Evolutionary conservation across 306 rosid species (phyloP).

Genomic region (Cyclanthera cordifolia): DNA sequence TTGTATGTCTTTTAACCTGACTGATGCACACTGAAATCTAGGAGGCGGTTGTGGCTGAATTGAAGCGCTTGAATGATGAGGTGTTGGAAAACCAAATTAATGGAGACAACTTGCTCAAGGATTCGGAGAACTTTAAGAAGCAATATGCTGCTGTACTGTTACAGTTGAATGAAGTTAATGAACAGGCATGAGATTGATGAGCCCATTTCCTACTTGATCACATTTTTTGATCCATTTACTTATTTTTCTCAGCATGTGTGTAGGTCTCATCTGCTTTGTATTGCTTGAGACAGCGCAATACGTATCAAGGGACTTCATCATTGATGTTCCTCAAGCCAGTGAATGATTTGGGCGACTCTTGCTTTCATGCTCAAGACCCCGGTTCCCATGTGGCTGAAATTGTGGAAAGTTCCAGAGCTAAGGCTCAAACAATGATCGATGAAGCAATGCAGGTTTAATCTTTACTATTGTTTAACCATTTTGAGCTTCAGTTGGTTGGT

Average conservation of each 20-base stretch:
- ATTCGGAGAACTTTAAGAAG: slow-evolving; percentile 68
- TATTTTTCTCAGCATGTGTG: slow-evolving; percentile 17
- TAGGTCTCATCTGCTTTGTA: slow-evolving; percentile 79
- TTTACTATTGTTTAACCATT: slow-evolving; percentile 8
- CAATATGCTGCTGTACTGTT: slow-evolving; percentile 70
- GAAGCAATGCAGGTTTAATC: slow-evolving; percentile 63
- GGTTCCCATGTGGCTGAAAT: slow-evolving; percentile 64
- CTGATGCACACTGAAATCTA: slow-evolving; percentile 12
- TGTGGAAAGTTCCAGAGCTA: slow-evolving; percentile 69
- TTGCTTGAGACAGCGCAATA: slow-evolving; percentile 77
- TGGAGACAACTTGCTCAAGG: slow-evolving; percentile 51
- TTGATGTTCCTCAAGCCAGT: slow-evolving; percentile 34
- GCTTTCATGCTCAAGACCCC: slow-evolving; percentile 44
- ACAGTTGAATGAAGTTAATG: slow-evolving; percentile 70
- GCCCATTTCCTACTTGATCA: slow-evolving; percentile 15
- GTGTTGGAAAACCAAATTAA: slow-evolving; percentile 50
- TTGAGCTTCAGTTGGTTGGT: not conserved
- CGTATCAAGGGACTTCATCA: slow-evolving; percentile 56
- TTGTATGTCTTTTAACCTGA: not conserved
- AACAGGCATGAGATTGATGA: slow-evolving; percentile 43
- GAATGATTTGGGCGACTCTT: slow-evolving; percentile 38
- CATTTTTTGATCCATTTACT: slow-evolving; percentile 11
- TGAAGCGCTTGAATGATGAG: slow-evolving; percentile 70
- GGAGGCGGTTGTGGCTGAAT: slow-evolving; percentile 72
- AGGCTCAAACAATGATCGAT: slow-evolving; percentile 54